Evolutionary conservation across 495 filamentous ascomycete species (phyloP).

Genomic region (Daldinia grandis): DNA sequence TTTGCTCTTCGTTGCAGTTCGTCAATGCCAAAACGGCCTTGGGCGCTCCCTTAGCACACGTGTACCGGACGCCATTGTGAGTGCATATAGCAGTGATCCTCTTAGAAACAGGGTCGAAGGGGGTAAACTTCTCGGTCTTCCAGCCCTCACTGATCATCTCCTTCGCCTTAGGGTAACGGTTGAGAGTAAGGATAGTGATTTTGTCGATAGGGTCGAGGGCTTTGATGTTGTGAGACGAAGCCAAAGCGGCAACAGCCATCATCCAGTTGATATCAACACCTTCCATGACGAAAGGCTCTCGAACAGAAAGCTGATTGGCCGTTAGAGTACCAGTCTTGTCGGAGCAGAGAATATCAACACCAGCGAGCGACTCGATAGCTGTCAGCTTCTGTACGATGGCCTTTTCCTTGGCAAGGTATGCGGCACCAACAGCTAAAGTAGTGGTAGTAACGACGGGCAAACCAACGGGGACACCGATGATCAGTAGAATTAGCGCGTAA

Average conservation of each 20-base stretch:
- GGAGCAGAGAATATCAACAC: conserved; percentile 95
- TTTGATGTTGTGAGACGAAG: conserved; percentile 89
- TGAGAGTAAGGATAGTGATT: conserved; percentile 83
- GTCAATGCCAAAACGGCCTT: conserved; percentile 80
- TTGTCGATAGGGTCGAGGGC: conserved; percentile 92
- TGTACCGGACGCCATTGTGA: conserved; percentile 76
- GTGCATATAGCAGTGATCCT: conserved; percentile 83
- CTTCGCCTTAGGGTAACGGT: conserved; percentile 79
- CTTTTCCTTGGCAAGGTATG: conserved; percentile 91
- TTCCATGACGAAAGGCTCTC: conserved; percentile 79
- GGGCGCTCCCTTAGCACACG: conserved; percentile 89
- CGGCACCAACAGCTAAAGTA: conserved; percentile 93
- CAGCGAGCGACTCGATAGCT: conserved; percentile 94
- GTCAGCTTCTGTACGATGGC: conserved; percentile 96
- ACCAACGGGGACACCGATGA: conserved; percentile 94
- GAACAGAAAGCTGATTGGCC: conserved; percentile 87
- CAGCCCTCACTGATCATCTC: conserved; percentile 70
- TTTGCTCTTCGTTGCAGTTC: conserved; percentile 71
- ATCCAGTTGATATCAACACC: conserved; percentile 82
- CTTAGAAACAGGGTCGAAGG: conserved; percentile 94
- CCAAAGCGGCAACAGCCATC: conserved; percentile 87
- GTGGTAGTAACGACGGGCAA: conserved; percentile 94
- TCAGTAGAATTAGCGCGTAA: conserved; percentile 83
- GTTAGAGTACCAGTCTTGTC: conserved; percentile 96
- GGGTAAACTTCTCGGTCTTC: conserved; percentile 78